phyloP scores from a whole-genome alignment of 2,329 filamentous ascomycete genomes.

The Phyllosticta citribraziliensis region DNA sequence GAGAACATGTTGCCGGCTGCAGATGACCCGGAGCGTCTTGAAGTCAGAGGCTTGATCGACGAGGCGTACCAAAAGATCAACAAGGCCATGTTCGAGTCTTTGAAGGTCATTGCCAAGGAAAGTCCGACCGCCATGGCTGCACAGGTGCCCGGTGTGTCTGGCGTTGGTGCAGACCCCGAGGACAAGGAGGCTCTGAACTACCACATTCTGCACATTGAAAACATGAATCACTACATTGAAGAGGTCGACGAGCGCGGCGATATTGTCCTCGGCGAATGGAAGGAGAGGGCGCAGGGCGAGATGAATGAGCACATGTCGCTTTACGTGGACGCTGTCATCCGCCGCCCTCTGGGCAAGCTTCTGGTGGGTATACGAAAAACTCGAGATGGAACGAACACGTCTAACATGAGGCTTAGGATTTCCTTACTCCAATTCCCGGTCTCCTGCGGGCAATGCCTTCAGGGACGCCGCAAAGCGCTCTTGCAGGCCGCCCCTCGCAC shows the following conservation, averaged over 20 bases:
- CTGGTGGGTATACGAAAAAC: constrained; percentile 38
- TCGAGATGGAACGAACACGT: background rate
- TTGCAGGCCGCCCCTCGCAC: constrained; percentile 75
- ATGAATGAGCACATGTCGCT: constrained; percentile 78
- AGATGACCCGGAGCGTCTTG: constrained; percentile 38
- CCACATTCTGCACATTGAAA: constrained; percentile 94
- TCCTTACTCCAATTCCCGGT: constrained; percentile 79
- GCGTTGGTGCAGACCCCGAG: constrained; percentile 51
- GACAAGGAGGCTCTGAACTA: constrained; percentile 97
- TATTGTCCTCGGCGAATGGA: constrained; percentile 73
- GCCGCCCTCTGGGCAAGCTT: constrained; percentile 78
- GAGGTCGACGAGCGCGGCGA: constrained; percentile 71
- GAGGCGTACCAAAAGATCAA: constrained; percentile 81
- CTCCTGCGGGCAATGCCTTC: constrained; percentile 45
- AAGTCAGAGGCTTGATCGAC: constrained; percentile 70
- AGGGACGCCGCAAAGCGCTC: constrained; percentile 40
- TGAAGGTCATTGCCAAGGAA: constrained; percentile 85
- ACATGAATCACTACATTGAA: constrained; percentile 96
- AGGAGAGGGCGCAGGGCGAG: constrained; percentile 64
- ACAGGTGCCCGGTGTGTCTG: constrained; percentile 29
- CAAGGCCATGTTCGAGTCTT: constrained; percentile 91
- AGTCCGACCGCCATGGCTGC: constrained; percentile 46
- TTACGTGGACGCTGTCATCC: constrained; percentile 81
- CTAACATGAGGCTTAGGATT: constrained; percentile 46
- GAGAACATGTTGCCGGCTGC: constrained; percentile 65